These are phyloP conservation scores for Suhomyces canberraensis DNA, from an alignment of 805 yeast genomes.

Conservation along the genomic window DNA sequence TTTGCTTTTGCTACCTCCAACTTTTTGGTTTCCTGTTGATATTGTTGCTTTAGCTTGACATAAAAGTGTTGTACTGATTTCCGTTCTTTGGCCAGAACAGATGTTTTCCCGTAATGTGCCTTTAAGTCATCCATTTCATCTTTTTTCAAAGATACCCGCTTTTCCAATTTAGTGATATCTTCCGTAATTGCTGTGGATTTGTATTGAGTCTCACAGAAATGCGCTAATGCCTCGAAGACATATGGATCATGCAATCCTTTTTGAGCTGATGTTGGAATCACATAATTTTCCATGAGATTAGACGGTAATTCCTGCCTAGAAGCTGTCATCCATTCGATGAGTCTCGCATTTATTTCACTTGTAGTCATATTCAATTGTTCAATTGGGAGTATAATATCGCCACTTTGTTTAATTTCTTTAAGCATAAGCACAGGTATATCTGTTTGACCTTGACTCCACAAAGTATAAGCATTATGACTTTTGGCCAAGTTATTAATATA, in stretches of 20 bases:
- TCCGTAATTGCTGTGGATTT: conserved; percentile 43
- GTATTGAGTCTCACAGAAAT: conserved; percentile 68
- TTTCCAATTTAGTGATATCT: conserved; percentile 40
- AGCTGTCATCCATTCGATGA: conserved; percentile 68
- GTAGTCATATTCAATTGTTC: conserved; percentile 17
- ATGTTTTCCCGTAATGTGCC: conserved; percentile 37
- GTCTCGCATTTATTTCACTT: conserved; percentile 33
- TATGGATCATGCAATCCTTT: neutral
- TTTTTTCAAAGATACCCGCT: conserved; percentile 39
- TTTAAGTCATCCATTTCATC: conserved; percentile 51
- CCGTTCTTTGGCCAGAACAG: conserved; percentile 44
- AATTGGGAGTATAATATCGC: conserved; percentile 11
- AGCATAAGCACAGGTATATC: conserved; percentile 56
- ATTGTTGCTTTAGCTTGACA: conserved; percentile 46
- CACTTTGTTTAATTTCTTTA: conserved; percentile 18
- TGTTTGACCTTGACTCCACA: conserved; percentile 64
- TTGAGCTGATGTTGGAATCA: conserved; percentile 48
- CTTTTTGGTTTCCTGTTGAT: conserved; percentile 48
- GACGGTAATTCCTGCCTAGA: conserved; percentile 68
- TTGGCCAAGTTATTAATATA: conserved; percentile 23
- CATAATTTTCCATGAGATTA: conserved; percentile 54
- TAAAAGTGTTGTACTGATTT: conserved; percentile 52
- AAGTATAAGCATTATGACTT: conserved; percentile 53
- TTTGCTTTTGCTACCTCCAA: conserved; percentile 36
- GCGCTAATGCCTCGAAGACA: conserved; percentile 60